Evolutionary conservation across 208 protist genomes (phyloP).

Genomic region (Wallacemonas rigidus): DNA sequence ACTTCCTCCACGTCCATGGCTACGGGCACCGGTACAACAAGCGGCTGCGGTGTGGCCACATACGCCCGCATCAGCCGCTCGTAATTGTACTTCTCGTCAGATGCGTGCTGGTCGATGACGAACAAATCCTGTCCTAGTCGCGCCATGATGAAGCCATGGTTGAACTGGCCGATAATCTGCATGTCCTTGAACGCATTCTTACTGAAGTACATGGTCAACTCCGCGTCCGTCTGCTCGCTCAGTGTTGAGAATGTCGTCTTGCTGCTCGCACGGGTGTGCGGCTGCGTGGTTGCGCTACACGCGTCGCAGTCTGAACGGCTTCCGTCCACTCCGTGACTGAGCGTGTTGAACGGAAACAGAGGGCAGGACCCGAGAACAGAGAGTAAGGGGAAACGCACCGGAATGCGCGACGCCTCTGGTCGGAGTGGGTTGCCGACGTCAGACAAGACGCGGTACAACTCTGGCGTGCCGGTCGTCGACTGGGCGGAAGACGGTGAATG

Average conservation of each 20-base stretch:
- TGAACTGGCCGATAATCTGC: conserved; percentile 94
- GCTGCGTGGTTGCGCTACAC: background rate
- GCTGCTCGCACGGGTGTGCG: background rate
- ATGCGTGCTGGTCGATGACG: conserved; percentile 95
- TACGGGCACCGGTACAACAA: conserved; percentile 74
- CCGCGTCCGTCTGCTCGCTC: conserved; percentile 55
- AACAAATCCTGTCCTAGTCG: conserved; percentile 81
- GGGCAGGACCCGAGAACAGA: background rate
- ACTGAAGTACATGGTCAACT: conserved; percentile 66
- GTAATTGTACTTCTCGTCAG: conserved; percentile 96
- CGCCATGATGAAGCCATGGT: conserved; percentile 94
- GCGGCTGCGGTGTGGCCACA: conserved; percentile 75
- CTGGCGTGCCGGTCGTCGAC: background rate
- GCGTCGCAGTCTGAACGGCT: background rate
- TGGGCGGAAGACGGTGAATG: background rate
- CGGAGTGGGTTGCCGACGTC: conserved; percentile 12
- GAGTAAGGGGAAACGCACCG: background rate
- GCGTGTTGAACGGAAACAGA: background rate
- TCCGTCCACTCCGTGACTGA: too few relatives aligned
- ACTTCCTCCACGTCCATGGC: conserved; percentile 79
- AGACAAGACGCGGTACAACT: conserved; percentile 6
- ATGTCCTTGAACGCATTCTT: conserved; percentile 90
- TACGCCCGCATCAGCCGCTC: conserved; percentile 80
- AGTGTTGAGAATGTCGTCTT: conserved; percentile 42
- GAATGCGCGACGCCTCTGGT: conserved; percentile 1